phyloP scores from a whole-genome alignment of 441 rosid species.

The Euphorbia schlechtendalii region DNA sequence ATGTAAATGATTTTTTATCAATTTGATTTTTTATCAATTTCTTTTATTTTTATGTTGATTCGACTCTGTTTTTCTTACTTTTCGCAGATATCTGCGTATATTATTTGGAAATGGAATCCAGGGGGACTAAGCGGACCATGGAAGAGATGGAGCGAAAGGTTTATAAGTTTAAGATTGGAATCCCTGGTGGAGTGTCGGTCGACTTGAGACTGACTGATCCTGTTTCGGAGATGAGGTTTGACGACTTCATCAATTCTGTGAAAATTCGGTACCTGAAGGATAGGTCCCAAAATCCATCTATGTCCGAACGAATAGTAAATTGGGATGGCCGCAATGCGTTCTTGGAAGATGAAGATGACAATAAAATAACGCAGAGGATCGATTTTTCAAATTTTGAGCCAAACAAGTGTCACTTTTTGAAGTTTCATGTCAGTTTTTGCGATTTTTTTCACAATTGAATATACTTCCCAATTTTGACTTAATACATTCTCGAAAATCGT shows the following conservation, averaged over 20 bases:
- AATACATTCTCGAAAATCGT: background rate
- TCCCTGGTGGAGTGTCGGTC: conserved; percentile 48
- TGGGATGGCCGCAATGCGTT: conserved; percentile 27
- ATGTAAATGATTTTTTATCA: background rate
- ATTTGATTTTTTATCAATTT: background rate
- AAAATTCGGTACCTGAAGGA: conserved; percentile 23
- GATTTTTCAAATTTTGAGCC: conserved; percentile 31
- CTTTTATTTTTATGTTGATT: background rate
- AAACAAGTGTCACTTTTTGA: conserved; percentile 34
- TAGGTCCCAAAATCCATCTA: conserved; percentile 7
- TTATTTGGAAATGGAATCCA: background rate
- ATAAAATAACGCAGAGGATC: conserved; percentile 18
- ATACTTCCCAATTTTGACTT: background rate
- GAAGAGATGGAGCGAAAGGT: background rate
- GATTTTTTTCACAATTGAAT: no score
- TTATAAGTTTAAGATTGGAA: conserved; percentile 38
- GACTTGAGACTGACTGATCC: conserved; percentile 28
- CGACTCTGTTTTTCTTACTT: conserved; percentile 2
- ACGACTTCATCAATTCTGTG: conserved; percentile 31
- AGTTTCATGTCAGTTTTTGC: conserved; percentile 47
- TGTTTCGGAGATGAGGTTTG: conserved; percentile 20
- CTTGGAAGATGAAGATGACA: conserved; percentile 36
- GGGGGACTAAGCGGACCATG: conserved; percentile 19
- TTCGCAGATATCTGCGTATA: background rate
- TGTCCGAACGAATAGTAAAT: conserved; percentile 18